A percentile compares a stretch with the other conserved stretches of the same genome.
Evolutionary conservation across 2,329 filamentous ascomycete genomes (phyloP).

Genomic region (Nemania diffusa): DNA sequence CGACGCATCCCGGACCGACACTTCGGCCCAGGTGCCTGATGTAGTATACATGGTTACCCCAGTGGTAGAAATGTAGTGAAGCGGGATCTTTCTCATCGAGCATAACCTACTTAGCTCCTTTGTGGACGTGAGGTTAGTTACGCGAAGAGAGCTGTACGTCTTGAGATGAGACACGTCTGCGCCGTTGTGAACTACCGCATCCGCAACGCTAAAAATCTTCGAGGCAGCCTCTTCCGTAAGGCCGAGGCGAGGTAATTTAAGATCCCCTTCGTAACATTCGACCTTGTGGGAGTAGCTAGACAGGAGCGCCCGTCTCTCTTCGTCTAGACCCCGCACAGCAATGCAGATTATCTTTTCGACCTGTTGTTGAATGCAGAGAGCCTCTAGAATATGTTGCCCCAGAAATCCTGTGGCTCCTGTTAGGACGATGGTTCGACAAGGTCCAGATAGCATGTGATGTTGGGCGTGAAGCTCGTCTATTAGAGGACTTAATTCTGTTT

Average conservation of each 20-base stretch:
- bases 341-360: conserved; percentile 34
- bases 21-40: too few species aligned
- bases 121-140: conserved; percentile 43
- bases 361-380: not conserved
- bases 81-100: not conserved
- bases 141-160: conserved; percentile 40
- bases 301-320: not conserved
- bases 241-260: conserved; percentile 49
- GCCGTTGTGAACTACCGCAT: conserved; percentile 61
- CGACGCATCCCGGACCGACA: too few species aligned
- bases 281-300: conserved; percentile 40
- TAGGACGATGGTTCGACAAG: conserved; percentile 5
- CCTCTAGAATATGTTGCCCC: conserved; percentile 11
- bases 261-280: conserved; percentile 48
- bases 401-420: conserved; percentile 39
- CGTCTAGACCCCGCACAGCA: conserved; percentile 28
- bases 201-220: conserved; percentile 43
- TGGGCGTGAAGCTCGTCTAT: too few species aligned
- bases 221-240: conserved; percentile 44
- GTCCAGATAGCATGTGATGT: not conserved
- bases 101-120: conserved; percentile 35
- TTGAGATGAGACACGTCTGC: conserved; percentile 46
- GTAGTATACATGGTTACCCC: too few species aligned
- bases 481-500: conserved; percentile 25
- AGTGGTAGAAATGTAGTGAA: not conserved